phyloP scores from a whole-genome alignment of 2,329 filamentous ascomycete genomes.

The Periconia macrospinosa region DNA sequence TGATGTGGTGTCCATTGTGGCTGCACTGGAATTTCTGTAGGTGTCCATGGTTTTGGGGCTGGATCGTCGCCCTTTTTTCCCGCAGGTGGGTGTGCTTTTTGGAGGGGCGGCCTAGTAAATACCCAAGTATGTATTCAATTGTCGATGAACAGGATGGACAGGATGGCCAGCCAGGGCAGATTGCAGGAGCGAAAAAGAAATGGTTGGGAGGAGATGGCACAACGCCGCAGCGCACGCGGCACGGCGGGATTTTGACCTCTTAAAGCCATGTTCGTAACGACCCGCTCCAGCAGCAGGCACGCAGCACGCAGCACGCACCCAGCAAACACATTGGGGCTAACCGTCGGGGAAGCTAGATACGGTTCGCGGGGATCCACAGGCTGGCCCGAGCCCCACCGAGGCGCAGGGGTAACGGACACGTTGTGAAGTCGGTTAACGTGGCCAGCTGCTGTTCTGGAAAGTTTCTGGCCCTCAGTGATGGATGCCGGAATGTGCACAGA shows the following conservation, averaged over 20 bases:
- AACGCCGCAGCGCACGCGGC: not conserved
- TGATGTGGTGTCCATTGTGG: not conserved
- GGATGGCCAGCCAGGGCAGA: too few species aligned
- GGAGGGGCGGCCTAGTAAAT: too few species aligned
- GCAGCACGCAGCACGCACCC: not conserved
- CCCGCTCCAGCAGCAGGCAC: too few species aligned
- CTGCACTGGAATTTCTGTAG: not conserved
- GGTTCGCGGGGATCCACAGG: slow-evolving; percentile 4
- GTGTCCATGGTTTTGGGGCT: not conserved
- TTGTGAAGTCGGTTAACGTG: slow-evolving; percentile 6
- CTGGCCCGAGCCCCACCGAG: not conserved
- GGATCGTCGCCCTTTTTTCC: not conserved
- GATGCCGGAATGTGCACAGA: slow-evolving; percentile 4
- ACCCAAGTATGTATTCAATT: too few species aligned
- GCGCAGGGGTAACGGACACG: not conserved
- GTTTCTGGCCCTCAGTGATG: slow-evolving; percentile 4
- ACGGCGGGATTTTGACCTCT: slow-evolving; percentile 3
- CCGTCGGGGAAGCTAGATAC: slow-evolving; percentile 11
- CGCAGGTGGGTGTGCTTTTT: not conserved
- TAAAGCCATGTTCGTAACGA: slow-evolving; percentile 2
- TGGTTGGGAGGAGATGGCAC: not conserved
- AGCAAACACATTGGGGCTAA: not conserved
- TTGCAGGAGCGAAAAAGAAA: not conserved
- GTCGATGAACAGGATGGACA: too few species aligned
- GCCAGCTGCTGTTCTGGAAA: slow-evolving; percentile 5